These are phyloP conservation scores for Aethionema arabicum DNA, from an alignment of 345 rosid genomes.

Conservation along the genomic window DNA sequence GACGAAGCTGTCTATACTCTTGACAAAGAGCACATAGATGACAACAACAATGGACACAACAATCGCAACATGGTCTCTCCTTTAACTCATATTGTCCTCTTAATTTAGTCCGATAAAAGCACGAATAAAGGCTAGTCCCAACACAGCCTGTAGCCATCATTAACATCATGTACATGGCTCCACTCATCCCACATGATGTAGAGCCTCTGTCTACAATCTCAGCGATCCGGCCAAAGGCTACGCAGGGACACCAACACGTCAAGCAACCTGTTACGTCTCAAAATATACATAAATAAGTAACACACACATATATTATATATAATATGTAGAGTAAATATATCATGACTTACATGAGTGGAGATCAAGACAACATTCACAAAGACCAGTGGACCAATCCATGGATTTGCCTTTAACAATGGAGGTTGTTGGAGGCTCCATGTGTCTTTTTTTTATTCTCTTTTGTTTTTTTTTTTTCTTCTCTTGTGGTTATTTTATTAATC, in stretches of 20 bases:
- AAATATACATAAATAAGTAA: not conserved
- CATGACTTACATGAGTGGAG: constrained; percentile 31
- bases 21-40: constrained; percentile 43
- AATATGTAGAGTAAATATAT: not conserved
- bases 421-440: constrained; percentile 14
- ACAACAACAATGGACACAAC: constrained; percentile 38
- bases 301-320: not conserved
- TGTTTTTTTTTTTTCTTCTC: not conserved
- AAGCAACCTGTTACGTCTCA: constrained; percentile 35
- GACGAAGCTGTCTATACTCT: constrained; percentile 42
- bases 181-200: constrained; percentile 40
- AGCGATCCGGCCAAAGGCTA: constrained; percentile 60
- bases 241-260: constrained; percentile 57
- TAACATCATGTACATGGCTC: constrained; percentile 34
- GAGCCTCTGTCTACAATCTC: constrained; percentile 57
- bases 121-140: constrained; percentile 38
- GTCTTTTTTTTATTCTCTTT: not conserved
- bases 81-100: constrained; percentile 35
- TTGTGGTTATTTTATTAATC: not conserved
- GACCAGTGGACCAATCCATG: constrained; percentile 49
- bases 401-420: constrained; percentile 4
- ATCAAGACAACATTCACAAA: constrained; percentile 48
- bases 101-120: constrained; percentile 39
- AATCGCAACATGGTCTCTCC: constrained; percentile 40
- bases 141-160: constrained; percentile 27